Percentiles rank a stretch among this genome's conserved stretches.
phyloP scores from a whole-genome alignment of 192 early-diverging fungal genomes.

The Spinellus fusiger region DNA sequence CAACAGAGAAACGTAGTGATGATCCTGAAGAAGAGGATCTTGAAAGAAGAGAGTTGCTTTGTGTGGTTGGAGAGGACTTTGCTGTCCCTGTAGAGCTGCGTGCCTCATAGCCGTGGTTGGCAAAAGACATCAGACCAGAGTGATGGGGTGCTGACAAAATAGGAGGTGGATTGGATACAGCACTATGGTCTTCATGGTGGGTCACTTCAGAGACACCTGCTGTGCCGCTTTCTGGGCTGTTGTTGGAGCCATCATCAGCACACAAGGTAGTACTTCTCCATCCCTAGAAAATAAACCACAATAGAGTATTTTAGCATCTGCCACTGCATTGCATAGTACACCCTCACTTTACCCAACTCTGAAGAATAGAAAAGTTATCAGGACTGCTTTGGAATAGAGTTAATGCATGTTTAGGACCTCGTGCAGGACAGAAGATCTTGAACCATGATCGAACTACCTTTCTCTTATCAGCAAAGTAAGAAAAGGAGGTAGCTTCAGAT shows the following conservation, averaged over 20 bases:
- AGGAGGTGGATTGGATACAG: neutral
- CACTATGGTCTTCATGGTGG: no score
- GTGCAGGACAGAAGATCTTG: slow-evolving; percentile 43
- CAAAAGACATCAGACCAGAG: neutral
- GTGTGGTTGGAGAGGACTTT: neutral
- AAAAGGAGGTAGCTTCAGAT: slow-evolving; percentile 17
- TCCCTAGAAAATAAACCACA: slow-evolving; percentile 10
- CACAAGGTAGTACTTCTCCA: slow-evolving; percentile 33
- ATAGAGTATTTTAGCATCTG: no score
- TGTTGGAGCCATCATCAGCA: slow-evolving; percentile 11
- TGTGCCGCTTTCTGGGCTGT: no score
- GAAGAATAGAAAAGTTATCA: slow-evolving; percentile 44
- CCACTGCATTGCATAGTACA: no score
- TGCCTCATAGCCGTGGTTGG: neutral
- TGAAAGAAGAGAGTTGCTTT: neutral
- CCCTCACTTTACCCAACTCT: slow-evolving; percentile 59
- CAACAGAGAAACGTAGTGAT: slow-evolving; percentile 31
- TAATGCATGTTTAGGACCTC: slow-evolving; percentile 41
- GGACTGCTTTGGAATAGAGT: slow-evolving; percentile 51
- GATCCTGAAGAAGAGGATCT: slow-evolving; percentile 3
- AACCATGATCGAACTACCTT: slow-evolving; percentile 49
- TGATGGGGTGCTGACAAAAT: neutral
- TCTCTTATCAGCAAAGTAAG: slow-evolving; percentile 38
- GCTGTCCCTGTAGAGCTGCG: neutral
- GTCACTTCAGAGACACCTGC: no score